A percentile compares a stretch with the other conserved stretches of the same genome.
These are phyloP conservation scores for Penicillium rolfsii DNA, from an alignment of 2,329 filamentous ascomycete genomes.

Conservation along the genomic window DNA sequence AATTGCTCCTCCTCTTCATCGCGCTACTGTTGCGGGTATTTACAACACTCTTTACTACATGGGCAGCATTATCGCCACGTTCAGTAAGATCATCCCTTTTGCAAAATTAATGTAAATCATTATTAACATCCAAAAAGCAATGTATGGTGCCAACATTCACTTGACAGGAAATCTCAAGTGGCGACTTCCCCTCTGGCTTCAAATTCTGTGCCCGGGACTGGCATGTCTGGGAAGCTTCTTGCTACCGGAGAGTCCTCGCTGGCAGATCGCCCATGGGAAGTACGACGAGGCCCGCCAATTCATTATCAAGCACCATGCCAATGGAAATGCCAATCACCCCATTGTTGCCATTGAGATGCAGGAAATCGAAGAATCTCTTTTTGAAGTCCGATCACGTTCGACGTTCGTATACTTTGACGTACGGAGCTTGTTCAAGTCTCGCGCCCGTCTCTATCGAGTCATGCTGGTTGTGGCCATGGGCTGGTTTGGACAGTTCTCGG, in stretches of 20 bases:
- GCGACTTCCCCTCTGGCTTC: neutral
- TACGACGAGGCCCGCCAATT: neutral
- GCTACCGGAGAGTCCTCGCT: neutral
- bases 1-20: neutral
- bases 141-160: slow-evolving; percentile 1
- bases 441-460: neutral
- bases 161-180: neutral
- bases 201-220: neutral
- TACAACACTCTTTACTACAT: slow-evolving; percentile 1
- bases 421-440: slow-evolving; percentile 1
- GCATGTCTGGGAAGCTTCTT: neutral
- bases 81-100: neutral
- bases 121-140: neutral
- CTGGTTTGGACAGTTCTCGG: neutral
- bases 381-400: neutral
- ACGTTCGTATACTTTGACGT: neutral
- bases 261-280: neutral
- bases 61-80: neutral
- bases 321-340: neutral
- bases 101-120: neutral
- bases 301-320: neutral
- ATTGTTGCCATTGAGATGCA: neutral
- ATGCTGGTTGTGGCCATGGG: neutral
- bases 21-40: neutral
- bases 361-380: neutral